These are phyloP conservation scores for Candida cerambycidarum DNA, from an alignment of 805 yeast species.

Conservation along the genomic window DNA sequence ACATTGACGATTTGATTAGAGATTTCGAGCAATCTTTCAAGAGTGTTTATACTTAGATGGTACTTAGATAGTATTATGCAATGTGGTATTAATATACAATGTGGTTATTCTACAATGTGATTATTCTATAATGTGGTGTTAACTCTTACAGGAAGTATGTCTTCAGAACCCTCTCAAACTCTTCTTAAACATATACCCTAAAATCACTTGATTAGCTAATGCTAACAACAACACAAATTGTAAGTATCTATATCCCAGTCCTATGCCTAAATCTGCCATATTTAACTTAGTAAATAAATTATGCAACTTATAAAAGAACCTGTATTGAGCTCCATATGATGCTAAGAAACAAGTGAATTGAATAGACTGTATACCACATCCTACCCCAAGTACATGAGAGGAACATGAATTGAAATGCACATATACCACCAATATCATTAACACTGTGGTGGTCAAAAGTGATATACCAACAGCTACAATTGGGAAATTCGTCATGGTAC, in stretches of 20 bases:
- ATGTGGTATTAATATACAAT: too few relatives aligned
- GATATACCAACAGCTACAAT: slow-evolving; percentile 10
- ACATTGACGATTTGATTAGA: slow-evolving; percentile 66
- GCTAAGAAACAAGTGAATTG: slow-evolving; percentile 10
- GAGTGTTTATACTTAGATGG: slow-evolving; percentile 41
- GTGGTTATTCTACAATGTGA: too few relatives aligned
- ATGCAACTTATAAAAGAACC: slow-evolving; percentile 11
- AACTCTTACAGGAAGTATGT: too few relatives aligned
- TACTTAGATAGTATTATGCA: background rate
- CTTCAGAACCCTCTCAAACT: background rate
- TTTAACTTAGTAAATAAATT: slow-evolving; percentile 8
- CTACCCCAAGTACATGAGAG: background rate
- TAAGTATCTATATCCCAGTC: slow-evolving; percentile 15
- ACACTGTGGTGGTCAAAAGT: slow-evolving; percentile 4
- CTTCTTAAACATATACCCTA: slow-evolving; percentile 3
- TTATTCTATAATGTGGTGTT: too few relatives aligned
- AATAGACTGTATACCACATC: slow-evolving; percentile 5
- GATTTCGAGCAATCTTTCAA: slow-evolving; percentile 76
- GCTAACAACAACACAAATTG: slow-evolving; percentile 9
- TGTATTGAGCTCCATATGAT: slow-evolving; percentile 12
- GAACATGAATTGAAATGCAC: slow-evolving; percentile 4
- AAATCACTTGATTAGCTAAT: slow-evolving; percentile 7
- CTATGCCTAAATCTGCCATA: slow-evolving; percentile 13
- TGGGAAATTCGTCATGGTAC: slow-evolving; percentile 14
- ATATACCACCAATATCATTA: slow-evolving; percentile 6